These are phyloP conservation scores for Leishmania martiniquensis DNA, from an alignment of 208 protist species.

Conservation along the genomic window DNA sequence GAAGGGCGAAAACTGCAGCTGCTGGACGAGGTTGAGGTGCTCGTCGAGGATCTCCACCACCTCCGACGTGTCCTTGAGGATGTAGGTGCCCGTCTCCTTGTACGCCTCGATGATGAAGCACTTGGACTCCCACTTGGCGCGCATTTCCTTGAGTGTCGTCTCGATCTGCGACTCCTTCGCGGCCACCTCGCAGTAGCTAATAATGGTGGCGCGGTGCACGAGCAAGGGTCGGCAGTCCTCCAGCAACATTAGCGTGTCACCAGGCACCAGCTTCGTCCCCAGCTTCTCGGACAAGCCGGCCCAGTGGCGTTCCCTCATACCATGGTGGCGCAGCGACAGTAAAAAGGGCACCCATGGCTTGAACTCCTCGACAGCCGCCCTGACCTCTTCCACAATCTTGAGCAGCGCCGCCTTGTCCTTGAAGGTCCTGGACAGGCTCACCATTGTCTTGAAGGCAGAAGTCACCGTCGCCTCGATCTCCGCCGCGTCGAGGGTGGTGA, in stretches of 20 bases:
- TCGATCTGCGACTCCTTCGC: slow-evolving; percentile 98
- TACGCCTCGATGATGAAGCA: slow-evolving; percentile 93
- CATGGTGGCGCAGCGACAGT: slow-evolving; percentile 94
- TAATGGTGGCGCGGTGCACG: slow-evolving; percentile 86
- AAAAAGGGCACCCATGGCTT: slow-evolving; percentile 96
- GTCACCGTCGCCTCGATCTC: slow-evolving; percentile 92
- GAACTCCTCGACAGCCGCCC: slow-evolving; percentile 92
- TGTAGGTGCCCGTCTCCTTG: slow-evolving; percentile 94
- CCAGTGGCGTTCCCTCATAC: slow-evolving; percentile 98
- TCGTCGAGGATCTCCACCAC: slow-evolving; percentile 96
- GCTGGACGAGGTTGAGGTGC: slow-evolving; percentile 96
- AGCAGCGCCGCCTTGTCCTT: slow-evolving; percentile 92
- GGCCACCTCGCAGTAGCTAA: slow-evolving; percentile 95
- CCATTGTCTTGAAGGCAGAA: slow-evolving; percentile 91
- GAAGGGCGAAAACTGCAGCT: slow-evolving; percentile 96
- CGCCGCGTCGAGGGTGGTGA: slow-evolving; percentile 93
- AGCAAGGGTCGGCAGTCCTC: slow-evolving; percentile 88
- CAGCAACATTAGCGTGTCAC: slow-evolving; percentile 87
- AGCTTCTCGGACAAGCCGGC: slow-evolving; percentile 90
- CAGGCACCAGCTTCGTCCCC: slow-evolving; percentile 86
- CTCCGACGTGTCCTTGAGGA: slow-evolving; percentile 93
- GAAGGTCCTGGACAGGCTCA: slow-evolving; percentile 91
- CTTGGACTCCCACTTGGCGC: slow-evolving; percentile 93
- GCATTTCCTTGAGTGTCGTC: slow-evolving; percentile 96
- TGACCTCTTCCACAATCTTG: slow-evolving; percentile 91